Base-by-base conservation (phyloP, 768 basidiomycete species). In the Dioszegia crocea region DNA sequence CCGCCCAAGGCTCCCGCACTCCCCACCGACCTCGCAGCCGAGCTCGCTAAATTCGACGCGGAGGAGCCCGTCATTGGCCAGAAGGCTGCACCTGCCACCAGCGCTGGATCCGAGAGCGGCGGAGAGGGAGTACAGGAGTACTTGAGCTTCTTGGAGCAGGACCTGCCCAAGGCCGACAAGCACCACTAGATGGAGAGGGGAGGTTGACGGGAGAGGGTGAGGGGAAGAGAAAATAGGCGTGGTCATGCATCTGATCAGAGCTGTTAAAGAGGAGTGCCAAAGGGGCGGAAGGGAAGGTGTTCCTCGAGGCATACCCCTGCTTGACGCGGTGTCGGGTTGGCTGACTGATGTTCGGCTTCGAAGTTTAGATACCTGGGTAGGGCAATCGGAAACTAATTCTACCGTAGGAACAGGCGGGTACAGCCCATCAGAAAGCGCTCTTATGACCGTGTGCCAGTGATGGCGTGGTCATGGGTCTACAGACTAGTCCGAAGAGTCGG, bases 21-120 rank as follows among this genome's bases (percentile, higher is more conserved):
- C 47, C 90, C 92, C 50, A 66, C 77, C 52, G 87, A 92, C 78
- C 85, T 98, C 64, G 90, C 94, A n/a, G 78, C 86, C 19, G 91
- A 94, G 68, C 85, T 97, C 59, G 69, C 72, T 60, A 85, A 87
- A 33, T 99, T 96, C 77, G 93, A 96, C 63, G 81, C 84, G 16
- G 77, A 84, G 16, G 89, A 94, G 76, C 90, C 91, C 24, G 54
- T 81, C 21, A 73, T 80, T 44, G 73, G 78, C 5, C 69, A 72
- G 12, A 73, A 77, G 24, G 73, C 79, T 5, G 67, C 74, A 3
- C 59, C 77, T 12, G 64, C 76, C 14, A n/a, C 70, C 44, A 67
- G 63, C 24, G 71, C 79, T 49, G 51, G 58, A n/a, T 31, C 48
- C 14, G 79, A 77, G 47, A 79, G 78, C 47, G 75, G 72, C 1